Evolutionary conservation across 805 yeast species (phyloP), one percentile per base, ranked within the genome.

Genomic region (Metschnikowia vanudenii): DNA sequence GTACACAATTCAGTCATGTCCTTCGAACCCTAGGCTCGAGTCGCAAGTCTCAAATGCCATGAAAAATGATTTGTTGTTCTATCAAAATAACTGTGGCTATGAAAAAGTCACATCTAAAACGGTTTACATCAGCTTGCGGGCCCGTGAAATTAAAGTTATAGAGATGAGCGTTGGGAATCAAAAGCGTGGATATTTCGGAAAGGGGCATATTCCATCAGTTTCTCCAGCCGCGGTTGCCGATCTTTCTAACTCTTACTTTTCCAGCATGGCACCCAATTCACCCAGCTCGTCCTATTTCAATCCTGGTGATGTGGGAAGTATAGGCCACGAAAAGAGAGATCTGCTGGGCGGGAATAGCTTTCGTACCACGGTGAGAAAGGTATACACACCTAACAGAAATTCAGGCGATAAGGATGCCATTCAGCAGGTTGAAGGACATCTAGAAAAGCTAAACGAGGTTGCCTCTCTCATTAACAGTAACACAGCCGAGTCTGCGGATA

Each of bases 1-100:
- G 52, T 79, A 74, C 53, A 60, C 65, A 12, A 50, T 79, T 22
- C 86, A 81, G 58, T 79, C 82, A 9, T 77, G 82, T 55, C 83
- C 82, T 1, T 62, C 72, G 13, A 65, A 70, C 17, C 69, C 75
- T 12, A 78, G 79, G 46, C 60, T 80, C 7, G 84, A 80, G 50
- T 61, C 69, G 8, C 78, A 73, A 43, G 71, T 81, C 10, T 59
- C 72, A 12, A 61, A 61, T 29, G 64, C 81, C 12, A 81, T 81
- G 85, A 79, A 75, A 53, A 71, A 69, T 46, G 84, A 80, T 53
- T 58, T 80, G 44, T 56, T 71, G 34, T 71, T 70, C 48, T 68
- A 64, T 49, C 75, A 69, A 43, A 70, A 69, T 46, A 67, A 68
- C 49, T 63, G 65, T 39, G 59, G 61, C 7, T 61, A 59, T 38